phyloP scores from a whole-genome alignment of 352 stramenopile species.

The Sclerospora graminicola region DNA sequence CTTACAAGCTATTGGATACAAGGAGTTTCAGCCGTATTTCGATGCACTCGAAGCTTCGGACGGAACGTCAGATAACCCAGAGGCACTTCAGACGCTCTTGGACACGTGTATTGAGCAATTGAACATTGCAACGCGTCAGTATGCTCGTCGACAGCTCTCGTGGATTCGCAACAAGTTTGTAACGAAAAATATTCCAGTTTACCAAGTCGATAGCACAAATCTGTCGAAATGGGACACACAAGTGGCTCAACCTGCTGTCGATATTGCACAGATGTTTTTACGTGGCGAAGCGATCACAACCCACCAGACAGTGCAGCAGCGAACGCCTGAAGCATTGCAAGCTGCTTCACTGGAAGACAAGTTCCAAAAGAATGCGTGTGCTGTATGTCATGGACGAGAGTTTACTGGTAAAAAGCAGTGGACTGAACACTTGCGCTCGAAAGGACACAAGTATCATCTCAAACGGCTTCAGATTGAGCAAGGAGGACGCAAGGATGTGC shows the following conservation, averaged over 20 bases:
- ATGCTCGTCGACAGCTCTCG: conserved; percentile 75
- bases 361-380: conserved; percentile 48
- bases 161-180: conserved; percentile 86
- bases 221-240: conserved; percentile 40
- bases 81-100: conserved; percentile 33
- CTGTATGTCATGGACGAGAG: conserved; percentile 49
- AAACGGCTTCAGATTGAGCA: conserved; percentile 51
- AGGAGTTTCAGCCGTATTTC: conserved; percentile 84
- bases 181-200: conserved; percentile 77
- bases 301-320: conserved; percentile 36
- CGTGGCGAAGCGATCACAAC: conserved; percentile 16
- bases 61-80: conserved; percentile 4
- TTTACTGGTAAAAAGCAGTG: conserved; percentile 65
- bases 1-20: conserved; percentile 87
- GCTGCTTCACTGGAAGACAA: conserved; percentile 41
- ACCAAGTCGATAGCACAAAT: conserved; percentile 77
- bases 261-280: conserved; percentile 57
- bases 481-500: conserved; percentile 10
- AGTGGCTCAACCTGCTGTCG: conserved; percentile 47
- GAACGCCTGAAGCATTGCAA: conserved; percentile 29
- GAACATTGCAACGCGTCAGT: conserved; percentile 75
- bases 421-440: conserved; percentile 62
- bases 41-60: conserved; percentile 37
- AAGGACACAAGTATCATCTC: conserved; percentile 74
- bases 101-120: conserved; percentile 62